These are phyloP conservation scores for Solanum gandarillasii DNA, from an alignment of 257 asterid species.

Conservation along the genomic window DNA sequence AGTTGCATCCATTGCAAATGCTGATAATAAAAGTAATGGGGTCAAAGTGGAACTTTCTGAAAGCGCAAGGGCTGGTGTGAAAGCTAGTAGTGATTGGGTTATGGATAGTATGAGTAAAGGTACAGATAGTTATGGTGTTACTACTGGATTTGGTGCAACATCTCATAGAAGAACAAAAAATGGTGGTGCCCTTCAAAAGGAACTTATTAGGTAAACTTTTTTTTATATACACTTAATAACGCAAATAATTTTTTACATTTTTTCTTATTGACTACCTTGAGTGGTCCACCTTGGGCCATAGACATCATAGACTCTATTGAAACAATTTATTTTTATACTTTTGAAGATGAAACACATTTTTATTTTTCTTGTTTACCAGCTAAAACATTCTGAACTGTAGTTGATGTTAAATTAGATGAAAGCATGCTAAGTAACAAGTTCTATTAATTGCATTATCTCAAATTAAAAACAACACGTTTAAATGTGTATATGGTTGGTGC, in stretches of 20 bases:
- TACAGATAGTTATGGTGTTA: too few species aligned
- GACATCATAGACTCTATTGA: background rate
- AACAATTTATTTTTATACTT: too few species aligned
- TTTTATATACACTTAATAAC: too few species aligned
- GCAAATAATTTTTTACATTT: too few species aligned
- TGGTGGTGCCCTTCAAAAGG: too few species aligned
- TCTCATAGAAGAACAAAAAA: too few species aligned
- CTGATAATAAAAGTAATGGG: constrained; percentile 20
- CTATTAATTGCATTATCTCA: background rate
- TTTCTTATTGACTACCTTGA: too few species aligned
- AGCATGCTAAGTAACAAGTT: background rate
- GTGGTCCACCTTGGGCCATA: background rate
- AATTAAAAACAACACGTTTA: background rate
- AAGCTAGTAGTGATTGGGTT: constrained; percentile 94
- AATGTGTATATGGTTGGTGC: too few species aligned
- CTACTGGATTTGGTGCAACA: too few species aligned
- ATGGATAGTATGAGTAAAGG: constrained; percentile 41
- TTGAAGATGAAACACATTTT: too few species aligned
- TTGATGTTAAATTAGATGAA: background rate
- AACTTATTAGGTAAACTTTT: too few species aligned
- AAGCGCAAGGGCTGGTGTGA: constrained; percentile 63
- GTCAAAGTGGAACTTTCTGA: constrained; percentile 78
- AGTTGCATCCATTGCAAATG: constrained; percentile 68
- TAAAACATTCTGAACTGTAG: background rate
- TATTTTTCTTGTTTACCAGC: too few species aligned